A percentile compares a stretch with the other conserved stretches of the same genome.
These are phyloP conservation scores for Aspergillus chevalieri DNA, from an alignment of 2,329 filamentous ascomycete genomes.

Conservation along the genomic window DNA sequence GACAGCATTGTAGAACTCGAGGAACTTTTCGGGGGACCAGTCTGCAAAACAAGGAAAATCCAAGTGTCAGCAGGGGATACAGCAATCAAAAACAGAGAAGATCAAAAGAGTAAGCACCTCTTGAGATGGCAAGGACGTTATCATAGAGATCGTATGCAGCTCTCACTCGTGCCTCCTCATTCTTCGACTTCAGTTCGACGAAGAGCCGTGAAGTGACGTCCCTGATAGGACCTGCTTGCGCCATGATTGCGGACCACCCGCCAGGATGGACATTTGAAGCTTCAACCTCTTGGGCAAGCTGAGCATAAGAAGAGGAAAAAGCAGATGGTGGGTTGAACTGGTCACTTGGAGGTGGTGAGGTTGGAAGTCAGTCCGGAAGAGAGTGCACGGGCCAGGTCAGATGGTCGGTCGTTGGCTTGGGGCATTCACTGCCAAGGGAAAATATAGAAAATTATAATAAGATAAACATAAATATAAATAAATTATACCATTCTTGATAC, in stretches of 20 bases:
- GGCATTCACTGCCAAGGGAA: too few species aligned
- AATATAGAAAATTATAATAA: too few species aligned
- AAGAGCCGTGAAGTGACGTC: constrained; percentile 53
- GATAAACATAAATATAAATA: too few species aligned
- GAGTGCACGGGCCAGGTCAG: too few species aligned
- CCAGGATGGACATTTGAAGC: constrained; percentile 34
- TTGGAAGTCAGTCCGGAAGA: too few species aligned
- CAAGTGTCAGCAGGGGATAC: background rate
- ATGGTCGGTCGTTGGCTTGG: too few species aligned
- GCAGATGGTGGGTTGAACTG: too few species aligned
- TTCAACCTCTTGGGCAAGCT: constrained; percentile 24
- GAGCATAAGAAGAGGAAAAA: background rate
- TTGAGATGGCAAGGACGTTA: constrained; percentile 40
- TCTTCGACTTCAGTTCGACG: constrained; percentile 53
- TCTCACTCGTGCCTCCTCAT: constrained; percentile 44
- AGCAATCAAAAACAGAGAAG: background rate
- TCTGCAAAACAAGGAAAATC: constrained; percentile 45
- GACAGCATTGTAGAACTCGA: constrained; percentile 61
- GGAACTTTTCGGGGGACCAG: constrained; percentile 72
- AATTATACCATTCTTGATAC: too few species aligned
- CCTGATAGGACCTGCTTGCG: constrained; percentile 40
- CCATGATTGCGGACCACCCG: constrained; percentile 38
- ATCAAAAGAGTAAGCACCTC: constrained; percentile 30
- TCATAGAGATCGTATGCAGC: constrained; percentile 45
- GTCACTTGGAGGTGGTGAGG: too few species aligned